These are phyloP conservation scores for Aspergillus nidulans DNA, from an alignment of 495 filamentous ascomycete genomes.

Conservation along the genomic window DNA sequence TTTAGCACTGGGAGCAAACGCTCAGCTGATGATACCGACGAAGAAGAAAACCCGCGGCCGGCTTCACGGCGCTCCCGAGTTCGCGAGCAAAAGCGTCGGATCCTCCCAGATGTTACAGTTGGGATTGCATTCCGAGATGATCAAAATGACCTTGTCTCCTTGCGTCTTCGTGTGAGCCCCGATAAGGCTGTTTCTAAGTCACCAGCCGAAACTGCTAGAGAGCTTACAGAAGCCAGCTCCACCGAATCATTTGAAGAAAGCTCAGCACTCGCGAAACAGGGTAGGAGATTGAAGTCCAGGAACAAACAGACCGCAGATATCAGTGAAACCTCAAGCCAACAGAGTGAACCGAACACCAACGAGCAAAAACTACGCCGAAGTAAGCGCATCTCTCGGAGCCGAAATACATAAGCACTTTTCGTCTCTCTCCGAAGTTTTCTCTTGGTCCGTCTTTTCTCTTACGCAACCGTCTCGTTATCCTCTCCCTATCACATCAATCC, in stretches of 20 bases:
- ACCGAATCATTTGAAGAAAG: constrained; percentile 7
- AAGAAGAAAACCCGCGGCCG: constrained; percentile 32
- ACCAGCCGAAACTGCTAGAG: neutral
- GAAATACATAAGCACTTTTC: constrained; percentile 4
- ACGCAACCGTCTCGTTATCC: neutral
- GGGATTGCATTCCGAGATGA: constrained; percentile 44
- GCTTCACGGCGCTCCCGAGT: constrained; percentile 27
- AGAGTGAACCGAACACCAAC: constrained; percentile 12
- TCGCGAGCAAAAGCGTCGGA: constrained; percentile 33
- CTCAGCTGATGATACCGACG: constrained; percentile 45
- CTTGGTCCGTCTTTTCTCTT: neutral
- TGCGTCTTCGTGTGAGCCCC: constrained; percentile 38
- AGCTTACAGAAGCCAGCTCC: constrained; percentile 10
- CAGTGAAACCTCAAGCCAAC: constrained; percentile 13
- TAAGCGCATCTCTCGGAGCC: constrained; percentile 18
- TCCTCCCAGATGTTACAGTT: constrained; percentile 44
- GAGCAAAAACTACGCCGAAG: constrained; percentile 22
- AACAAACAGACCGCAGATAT: constrained; percentile 3
- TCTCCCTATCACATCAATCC: neutral
- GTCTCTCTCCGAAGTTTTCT: neutral
- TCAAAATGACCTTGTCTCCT: constrained; percentile 41
- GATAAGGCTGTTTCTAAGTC: constrained; percentile 18
- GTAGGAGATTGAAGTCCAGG: constrained; percentile 10
- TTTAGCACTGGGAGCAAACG: constrained; percentile 47
- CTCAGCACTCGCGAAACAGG: neutral